Percentiles rank a stretch among this genome's conserved stretches.
phyloP scores from a whole-genome alignment of 495 filamentous ascomycete species.

The Penicillium canariense region DNA sequence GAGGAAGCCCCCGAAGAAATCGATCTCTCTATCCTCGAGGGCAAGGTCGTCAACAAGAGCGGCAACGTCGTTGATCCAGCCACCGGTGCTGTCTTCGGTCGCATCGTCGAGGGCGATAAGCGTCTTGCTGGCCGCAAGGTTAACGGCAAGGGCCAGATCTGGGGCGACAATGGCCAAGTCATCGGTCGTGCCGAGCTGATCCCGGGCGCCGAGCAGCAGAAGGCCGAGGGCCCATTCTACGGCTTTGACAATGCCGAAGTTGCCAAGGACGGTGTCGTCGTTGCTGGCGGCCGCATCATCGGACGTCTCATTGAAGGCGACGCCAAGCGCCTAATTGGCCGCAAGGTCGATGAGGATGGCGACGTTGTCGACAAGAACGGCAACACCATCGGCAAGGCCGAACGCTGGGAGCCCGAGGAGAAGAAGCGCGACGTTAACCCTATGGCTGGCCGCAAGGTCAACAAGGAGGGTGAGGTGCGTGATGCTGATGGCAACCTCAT shows the following conservation, averaged over 20 bases:
- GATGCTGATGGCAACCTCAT: slow-evolving; percentile 79
- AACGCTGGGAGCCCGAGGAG: slow-evolving; percentile 78
- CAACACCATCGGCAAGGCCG: slow-evolving; percentile 76
- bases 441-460: slow-evolving; percentile 76
- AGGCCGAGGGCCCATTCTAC: slow-evolving; percentile 76
- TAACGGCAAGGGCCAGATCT: slow-evolving; percentile 77
- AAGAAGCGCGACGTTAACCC: slow-evolving; percentile 64
- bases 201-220: slow-evolving; percentile 63
- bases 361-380: slow-evolving; percentile 80
- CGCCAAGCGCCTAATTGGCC: slow-evolving; percentile 65
- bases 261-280: slow-evolving; percentile 72
- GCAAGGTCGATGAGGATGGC: slow-evolving; percentile 77
- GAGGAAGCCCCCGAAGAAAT: slow-evolving; percentile 44
- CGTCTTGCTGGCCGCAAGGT: slow-evolving; percentile 76
- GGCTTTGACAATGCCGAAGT: slow-evolving; percentile 72
- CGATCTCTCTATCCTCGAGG: slow-evolving; percentile 70
- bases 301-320: slow-evolving; percentile 75
- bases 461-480: slow-evolving; percentile 77
- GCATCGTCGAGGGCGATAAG: slow-evolving; percentile 71
- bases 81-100: slow-evolving; percentile 70
- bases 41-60: slow-evolving; percentile 81
- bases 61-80: slow-evolving; percentile 75
- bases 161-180: slow-evolving; percentile 75
- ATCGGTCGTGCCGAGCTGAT: slow-evolving; percentile 79
- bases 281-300: slow-evolving; percentile 63